Evolutionary conservation across 495 filamentous ascomycete species (phyloP), one percentile per base, ranked within the genome.

Genomic region (Xylaria castorea): DNA sequence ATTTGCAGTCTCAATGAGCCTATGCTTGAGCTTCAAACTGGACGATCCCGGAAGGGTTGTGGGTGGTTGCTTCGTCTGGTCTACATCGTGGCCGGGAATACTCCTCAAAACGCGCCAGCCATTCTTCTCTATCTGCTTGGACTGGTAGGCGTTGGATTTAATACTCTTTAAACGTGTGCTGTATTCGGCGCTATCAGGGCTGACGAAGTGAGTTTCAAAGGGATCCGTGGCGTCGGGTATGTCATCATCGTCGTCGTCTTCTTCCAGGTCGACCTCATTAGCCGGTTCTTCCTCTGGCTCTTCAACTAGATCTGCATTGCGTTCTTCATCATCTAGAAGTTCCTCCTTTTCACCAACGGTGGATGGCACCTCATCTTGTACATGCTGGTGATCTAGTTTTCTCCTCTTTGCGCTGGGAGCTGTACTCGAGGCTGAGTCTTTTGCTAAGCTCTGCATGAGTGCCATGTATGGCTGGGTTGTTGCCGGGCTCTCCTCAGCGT

Each of bases 161-260:
- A 95, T 82, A 9, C 82, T 79, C 42, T 83, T 82, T 11, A 89
- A 51, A 62, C 85, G 84, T 73, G 80, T 80, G 11, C 83, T 80
- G 3, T 94, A 73, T 25, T 86, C 80, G 7, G 86, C 82, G 50
- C 91, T 87, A 22, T 92, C 87, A 1, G 89, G 87, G 27, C 82
- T 81, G 38, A 88, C 86, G 80, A 97, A 95, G 80, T 97, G 95
- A 44, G 85, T 83, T 62, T 94, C 90, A 76, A 97, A 97, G 3
- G 93, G 91, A 79, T 97, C 94, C 1, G 84, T 84, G 34, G 80
- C 79, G 81, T 89, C 84, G 40, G 86, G 83, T 25, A 86, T 79
- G 60, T 89, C 87, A 16, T 86, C 83, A 32, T 85, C 80, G 44
- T 79, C 81, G 50, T 85, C 84, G n/a, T 80, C 81, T 1, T 66